Base-by-base conservation (phyloP, 164 flowering plant genomes). In the Dillenia suffruticosa region DNA sequence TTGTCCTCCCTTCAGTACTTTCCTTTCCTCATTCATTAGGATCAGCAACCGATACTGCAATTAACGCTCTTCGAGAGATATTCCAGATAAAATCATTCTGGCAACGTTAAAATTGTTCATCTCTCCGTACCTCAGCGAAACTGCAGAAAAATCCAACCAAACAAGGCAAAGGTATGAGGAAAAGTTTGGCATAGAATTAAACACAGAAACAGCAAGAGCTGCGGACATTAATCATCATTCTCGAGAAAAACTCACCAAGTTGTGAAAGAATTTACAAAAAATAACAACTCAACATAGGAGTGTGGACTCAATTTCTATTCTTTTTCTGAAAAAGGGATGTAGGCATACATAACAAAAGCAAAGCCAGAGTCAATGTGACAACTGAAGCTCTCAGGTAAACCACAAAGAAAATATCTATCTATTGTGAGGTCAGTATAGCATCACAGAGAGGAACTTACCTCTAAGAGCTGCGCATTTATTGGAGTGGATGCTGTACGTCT, bases 11-110 rank as follows among this genome's bases (percentile, higher is more conserved):
- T 62, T 79, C 2, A 93, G 81, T 26, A 70, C 74, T 49, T 82
- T 83, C 61, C 59, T 79, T 62, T 84, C 91, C 19, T 69, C 65
- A 1, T 63, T 74, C 69, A 72, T 61, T 6, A 85, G 63, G 9
- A 55, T 46, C 14, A 79, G 73, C 12, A 93, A 66, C 51, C 66
- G 78, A 64, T 50, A 9, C 26, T 81, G 84, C 66, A 93, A 62
- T 67, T 52, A 84, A 12, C 96, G 80, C 70, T 93, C 98, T 54
- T 82, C 73, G n/a, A 93, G 79, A 61, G 96, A 92, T 54, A 93
- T 75, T 47, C 89, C 94, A 68, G 77, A 75, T 14, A 69, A 69
- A 44, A 93, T 78, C 98, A 93, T 93, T 59, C 64, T 72, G 44
- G 81, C 62, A 0, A 62, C 74, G 26, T 32, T 54, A 58, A 54